Evolutionary conservation across 768 basidiomycete genomes (phyloP), one percentile per base, ranked within the genome.

Genomic region (Amanita molliuscula): DNA sequence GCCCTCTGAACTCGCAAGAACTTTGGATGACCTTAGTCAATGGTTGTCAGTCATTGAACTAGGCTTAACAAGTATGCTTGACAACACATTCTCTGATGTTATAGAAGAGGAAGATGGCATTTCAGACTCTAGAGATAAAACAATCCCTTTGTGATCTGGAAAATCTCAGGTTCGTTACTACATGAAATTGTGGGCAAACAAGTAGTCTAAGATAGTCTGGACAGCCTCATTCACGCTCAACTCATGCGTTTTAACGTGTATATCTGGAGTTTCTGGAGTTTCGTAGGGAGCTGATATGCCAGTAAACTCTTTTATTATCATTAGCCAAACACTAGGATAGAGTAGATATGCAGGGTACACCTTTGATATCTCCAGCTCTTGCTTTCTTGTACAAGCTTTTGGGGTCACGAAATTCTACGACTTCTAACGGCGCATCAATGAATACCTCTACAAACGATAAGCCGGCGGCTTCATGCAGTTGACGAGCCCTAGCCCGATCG

Each of bases 361-460:
- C 91, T 79, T 90, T 91, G 60, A 99, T 97, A 68, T 93, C 88
- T 10, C 96, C 96, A 0, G 87, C 82, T 54, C 96, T 74, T 6
- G 96, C 96, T 65, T 91, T 96, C 71, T 89, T 94, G 72, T 99
- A 99, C 53, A 99, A 69, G 1, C 96, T 95, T 66, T 99, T 99
- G 1, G 96, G 96, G 64, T 99, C 96, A 49, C 96, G 82, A 61
- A 78, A 71, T 67, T 99, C 96, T 20, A 89, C 91, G 7, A 94
- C 81, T 40, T 73, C 64, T 43, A 99, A 75, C 5, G 95, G 91
- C 0, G 92, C 95, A 66, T 98, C 95, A 42, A 98, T 75, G 60
- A 83, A 99, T 34, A 98, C 92, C 68, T 99, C 96, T 53, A 99
- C 62, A 66, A 99, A 98, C 34, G 82, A 79, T 37, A 98, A 67